phyloP scores from a whole-genome alignment of 225 moss, liverwort and hornwort genomes.

The Marchantia polymorpha region DNA sequence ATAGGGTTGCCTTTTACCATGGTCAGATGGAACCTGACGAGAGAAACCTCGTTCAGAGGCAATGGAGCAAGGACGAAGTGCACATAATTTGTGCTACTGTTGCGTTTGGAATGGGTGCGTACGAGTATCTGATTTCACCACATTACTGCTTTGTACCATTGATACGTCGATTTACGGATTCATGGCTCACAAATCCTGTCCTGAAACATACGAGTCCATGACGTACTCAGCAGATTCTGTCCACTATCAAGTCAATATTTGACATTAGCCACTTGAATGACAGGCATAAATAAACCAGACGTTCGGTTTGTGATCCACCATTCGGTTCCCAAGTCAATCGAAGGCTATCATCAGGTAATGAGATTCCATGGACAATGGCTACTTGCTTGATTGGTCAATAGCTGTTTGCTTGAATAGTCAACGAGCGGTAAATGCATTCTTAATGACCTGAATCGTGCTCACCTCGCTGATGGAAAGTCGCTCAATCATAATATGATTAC shows the following conservation, averaged over 20 bases:
- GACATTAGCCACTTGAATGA: background rate
- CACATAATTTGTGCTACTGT: conserved; percentile 95
- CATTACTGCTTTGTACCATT: no score
- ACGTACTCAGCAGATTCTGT: background rate
- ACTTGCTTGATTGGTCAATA: background rate
- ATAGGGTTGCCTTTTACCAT: conserved; percentile 93
- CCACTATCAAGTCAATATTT: background rate
- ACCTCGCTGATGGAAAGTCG: background rate
- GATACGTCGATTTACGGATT: no score
- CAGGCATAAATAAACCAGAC: conserved; percentile 98
- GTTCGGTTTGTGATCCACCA: conserved; percentile 98
- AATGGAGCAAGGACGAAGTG: conserved; percentile 96
- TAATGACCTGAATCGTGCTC: background rate
- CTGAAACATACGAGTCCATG: background rate
- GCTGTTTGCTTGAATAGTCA: background rate
- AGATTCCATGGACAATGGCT: background rate
- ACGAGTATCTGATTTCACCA: background rate
- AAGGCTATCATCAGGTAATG: conserved; percentile 97
- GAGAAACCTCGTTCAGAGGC: conserved; percentile 75
- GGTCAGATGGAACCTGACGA: conserved; percentile 86
- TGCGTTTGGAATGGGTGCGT: conserved; percentile 97
- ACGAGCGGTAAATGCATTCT: background rate
- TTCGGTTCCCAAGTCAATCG: conserved; percentile 93
- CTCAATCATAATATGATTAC: no score
- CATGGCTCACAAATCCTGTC: no score